Base-by-base conservation (phyloP, 2,329 filamentous ascomycete genomes). In the Talaromyces atroroseus region DNA sequence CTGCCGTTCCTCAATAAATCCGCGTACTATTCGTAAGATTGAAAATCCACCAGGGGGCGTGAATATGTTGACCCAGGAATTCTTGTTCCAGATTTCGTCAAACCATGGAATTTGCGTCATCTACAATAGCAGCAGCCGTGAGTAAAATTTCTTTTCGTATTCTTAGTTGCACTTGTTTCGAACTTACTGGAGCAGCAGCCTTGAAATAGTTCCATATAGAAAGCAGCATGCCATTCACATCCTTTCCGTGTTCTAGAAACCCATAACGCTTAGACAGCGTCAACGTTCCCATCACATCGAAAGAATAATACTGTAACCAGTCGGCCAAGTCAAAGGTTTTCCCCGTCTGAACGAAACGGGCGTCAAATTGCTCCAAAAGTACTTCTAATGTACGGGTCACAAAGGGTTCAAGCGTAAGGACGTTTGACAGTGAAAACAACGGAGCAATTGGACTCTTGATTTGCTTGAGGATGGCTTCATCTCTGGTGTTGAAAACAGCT, bases 271-370 rank as follows among this genome's bases (percentile, higher is more conserved):
- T 63, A 0, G 67, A 68, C 36, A 71, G 70, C 0, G 64, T 68
- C 55, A 70, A 45, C 2, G 61, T 63, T 0, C 66, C 63, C 61
- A 73, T 69, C 0, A 68, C 65, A 46, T 73, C 70, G 34, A 68
- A 72, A 1, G 70, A 66, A 54, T 68, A 72, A 26, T 57, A 67
- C 45, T 72, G 65, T 34, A 71, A 46, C 64, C 66, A 73, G 2
- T 64, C 29, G 0, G 54, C 65, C 2, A 71, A 50, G 36, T 66
- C 63, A 44, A 64, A 63, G 0, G 36, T 18, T 36, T 49, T 10
- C 12, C 20, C 42, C 10, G 26, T 53, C n/a, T 7, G 6, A 20
- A 14, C 20, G 32, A 49, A 49, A 2, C 47, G 47, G 2, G 26
- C 16, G n/a, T 49, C 20, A 5, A 49, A 5, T 23, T 49, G 47